These are phyloP conservation scores for Amanita inopinata DNA, from an alignment of 768 basidiomycete genomes.

Conservation along the genomic window DNA sequence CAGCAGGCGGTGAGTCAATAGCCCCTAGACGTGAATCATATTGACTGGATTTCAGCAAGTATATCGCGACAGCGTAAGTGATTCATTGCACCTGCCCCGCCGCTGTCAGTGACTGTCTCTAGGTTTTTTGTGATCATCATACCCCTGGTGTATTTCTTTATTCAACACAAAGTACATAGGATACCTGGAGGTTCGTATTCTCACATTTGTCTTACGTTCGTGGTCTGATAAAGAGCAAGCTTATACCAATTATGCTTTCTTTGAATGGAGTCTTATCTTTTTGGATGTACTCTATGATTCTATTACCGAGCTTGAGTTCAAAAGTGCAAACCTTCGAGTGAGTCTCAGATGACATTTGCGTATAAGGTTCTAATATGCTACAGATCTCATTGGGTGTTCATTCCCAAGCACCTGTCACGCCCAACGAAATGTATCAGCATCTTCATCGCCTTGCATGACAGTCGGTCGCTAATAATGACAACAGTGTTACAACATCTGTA, in stretches of 20 bases:
- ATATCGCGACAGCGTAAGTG: constrained; percentile 44
- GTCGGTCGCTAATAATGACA: constrained; percentile 8
- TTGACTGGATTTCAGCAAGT: constrained; percentile 15
- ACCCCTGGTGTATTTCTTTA: constrained; percentile 76
- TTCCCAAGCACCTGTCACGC: constrained; percentile 11
- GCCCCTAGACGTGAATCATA: background rate
- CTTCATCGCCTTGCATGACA: constrained; percentile 31
- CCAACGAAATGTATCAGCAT: constrained; percentile 36
- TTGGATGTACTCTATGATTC: constrained; percentile 70
- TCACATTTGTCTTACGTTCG: background rate
- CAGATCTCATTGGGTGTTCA: constrained; percentile 14
- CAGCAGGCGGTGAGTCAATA: constrained; percentile 36
- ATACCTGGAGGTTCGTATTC: constrained; percentile 63
- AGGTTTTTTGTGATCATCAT: constrained; percentile 67
- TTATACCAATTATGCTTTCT: constrained; percentile 78
- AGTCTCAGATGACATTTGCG: constrained; percentile 11
- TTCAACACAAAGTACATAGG: constrained; percentile 74
- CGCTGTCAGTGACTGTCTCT: constrained; percentile 8
- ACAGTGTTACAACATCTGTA: constrained; percentile 4
- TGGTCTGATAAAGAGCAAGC: constrained; percentile 32
- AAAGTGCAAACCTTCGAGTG: constrained; percentile 43
- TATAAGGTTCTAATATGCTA: background rate
- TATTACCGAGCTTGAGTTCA: constrained; percentile 50
- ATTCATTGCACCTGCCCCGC: too few species aligned
- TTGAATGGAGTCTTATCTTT: constrained; percentile 79